Conservation (phyloP, 768 basidiomycete species). For the Piloderma croceum region DNA sequence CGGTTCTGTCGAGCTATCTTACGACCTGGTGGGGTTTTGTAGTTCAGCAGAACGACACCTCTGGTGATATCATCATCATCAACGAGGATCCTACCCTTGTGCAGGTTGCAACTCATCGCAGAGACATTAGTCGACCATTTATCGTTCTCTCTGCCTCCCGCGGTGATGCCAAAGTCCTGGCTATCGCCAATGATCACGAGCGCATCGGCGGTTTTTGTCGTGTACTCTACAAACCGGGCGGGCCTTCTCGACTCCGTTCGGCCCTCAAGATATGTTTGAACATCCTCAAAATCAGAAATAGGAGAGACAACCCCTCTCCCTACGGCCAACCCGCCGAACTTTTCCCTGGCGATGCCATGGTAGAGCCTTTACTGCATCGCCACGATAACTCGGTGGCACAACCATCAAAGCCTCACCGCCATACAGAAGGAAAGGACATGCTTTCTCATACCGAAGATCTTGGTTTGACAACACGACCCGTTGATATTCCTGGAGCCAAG, state of each 20-base stretch:
- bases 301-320: slow-evolving; percentile 18
- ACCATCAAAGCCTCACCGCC: slow-evolving; percentile 29
- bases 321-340: background rate
- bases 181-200: slow-evolving; percentile 65
- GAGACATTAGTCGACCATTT: slow-evolving; percentile 59
- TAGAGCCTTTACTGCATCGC: background rate
- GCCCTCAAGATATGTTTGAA: slow-evolving; percentile 62
- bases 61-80: slow-evolving; percentile 70
- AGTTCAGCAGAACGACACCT: slow-evolving; percentile 33
- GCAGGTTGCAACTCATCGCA: slow-evolving; percentile 47
- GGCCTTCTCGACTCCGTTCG: slow-evolving; percentile 66
- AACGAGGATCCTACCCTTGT: slow-evolving; percentile 72
- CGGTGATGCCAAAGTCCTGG: slow-evolving; percentile 57
- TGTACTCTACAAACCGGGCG: slow-evolving; percentile 85
- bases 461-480: slow-evolving; percentile 34
- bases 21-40: slow-evolving; percentile 74
- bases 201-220: slow-evolving; percentile 82
- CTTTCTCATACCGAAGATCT: slow-evolving; percentile 3
- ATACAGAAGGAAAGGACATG: slow-evolving; percentile 42
- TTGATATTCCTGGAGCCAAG: slow-evolving; percentile 47
- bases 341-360: background rate
- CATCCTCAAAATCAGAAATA: slow-evolving; percentile 43
- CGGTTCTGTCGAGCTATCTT: slow-evolving; percentile 61
- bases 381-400: background rate
- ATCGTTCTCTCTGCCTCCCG: slow-evolving; percentile 71